Evolutionary conservation across 768 basidiomycete species (phyloP).

Genomic region (Clathrus columnatus): DNA sequence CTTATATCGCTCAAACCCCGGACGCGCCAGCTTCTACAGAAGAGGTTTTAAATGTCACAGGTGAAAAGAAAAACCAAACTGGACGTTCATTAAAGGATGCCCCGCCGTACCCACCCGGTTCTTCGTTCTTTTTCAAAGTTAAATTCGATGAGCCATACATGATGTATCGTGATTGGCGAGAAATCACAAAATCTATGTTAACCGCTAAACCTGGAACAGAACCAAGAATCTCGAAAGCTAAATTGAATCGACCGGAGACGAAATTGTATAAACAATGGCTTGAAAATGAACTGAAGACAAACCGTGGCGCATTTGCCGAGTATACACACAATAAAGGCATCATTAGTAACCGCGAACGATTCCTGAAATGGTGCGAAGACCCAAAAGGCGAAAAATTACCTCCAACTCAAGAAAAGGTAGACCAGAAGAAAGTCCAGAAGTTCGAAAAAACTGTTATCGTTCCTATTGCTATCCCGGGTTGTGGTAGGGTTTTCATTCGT

Average conservation of each 20-base stretch:
- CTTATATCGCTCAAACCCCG: conserved; percentile 37
- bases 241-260: conserved; percentile 72
- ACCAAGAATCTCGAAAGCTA: conserved; percentile 45
- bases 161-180: conserved; percentile 97
- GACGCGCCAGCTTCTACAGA: conserved; percentile 22
- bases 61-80: conserved; percentile 6
- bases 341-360: conserved; percentile 71
- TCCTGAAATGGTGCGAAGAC: conserved; percentile 56
- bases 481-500: conserved; percentile 48
- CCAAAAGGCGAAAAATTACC: conserved; percentile 35
- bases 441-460: conserved; percentile 76
- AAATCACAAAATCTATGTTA: conserved; percentile 78
- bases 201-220: conserved; percentile 26
- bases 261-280: conserved; percentile 78
- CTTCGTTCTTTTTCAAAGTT: conserved; percentile 97
- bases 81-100: conserved; percentile 12
- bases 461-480: conserved; percentile 87
- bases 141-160: conserved; percentile 99
- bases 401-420: conserved; percentile 22
- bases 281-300: conserved; percentile 56
- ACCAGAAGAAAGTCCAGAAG: conserved; percentile 21
- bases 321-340: conserved; percentile 75
- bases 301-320: conserved; percentile 50
- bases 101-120: conserved; percentile 65
- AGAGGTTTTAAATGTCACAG: conserved; percentile 1